Evolutionary conservation across 2,329 filamentous ascomycete genomes (phyloP), one percentile per base, ranked within the genome.

Genomic region (Colletotrichum sp.): DNA sequence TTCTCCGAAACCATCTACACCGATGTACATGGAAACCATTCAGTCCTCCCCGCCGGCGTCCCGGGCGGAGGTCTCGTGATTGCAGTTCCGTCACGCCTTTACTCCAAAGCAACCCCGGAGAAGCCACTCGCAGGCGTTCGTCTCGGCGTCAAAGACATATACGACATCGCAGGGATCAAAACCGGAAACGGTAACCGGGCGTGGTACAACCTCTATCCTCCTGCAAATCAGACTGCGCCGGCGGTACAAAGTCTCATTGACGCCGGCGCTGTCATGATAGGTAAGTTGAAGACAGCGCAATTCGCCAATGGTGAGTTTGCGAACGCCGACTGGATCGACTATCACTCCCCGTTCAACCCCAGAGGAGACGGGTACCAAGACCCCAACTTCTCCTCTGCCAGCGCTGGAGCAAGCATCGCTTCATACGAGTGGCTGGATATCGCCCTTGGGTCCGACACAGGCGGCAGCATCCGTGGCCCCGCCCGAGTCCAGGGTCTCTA

Each of bases 81-180:
- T 9, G 83, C 36, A 76, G 90, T 92, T 0, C 90, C 90, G 3
- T 92, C 90, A 6, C 86, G 90, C 6, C 82, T 92, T 0, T 91
- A 91, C 80, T 89, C 83, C 78, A 85, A 83, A 5, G 84, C 82
- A 58, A 88, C 87, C 1, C 76, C 77, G 0, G 82, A 84, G 24
- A 86, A 89, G 76, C 90, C 90, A 1, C 82, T 92, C 0, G 87
- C 89, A 8, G 13, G 83, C 89, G 9, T 70, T 12, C 84, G 91
- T 11, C 78, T 92, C 2, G 90, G 86, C 1, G 83, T 92, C 69
- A 93, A 93, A 76, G 91, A 92, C 75, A 89, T 91, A 63, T 89
- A 86, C 75, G 85, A 92, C 70, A 78, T 93, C 33, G 66, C 59
- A n/a, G 91, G 90, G 1, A 77, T 91, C 12, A 86, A 86, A 43